These are phyloP conservation scores for Trifolium repens DNA, from an alignment of 306 rosid species.

Conservation along the genomic window DNA sequence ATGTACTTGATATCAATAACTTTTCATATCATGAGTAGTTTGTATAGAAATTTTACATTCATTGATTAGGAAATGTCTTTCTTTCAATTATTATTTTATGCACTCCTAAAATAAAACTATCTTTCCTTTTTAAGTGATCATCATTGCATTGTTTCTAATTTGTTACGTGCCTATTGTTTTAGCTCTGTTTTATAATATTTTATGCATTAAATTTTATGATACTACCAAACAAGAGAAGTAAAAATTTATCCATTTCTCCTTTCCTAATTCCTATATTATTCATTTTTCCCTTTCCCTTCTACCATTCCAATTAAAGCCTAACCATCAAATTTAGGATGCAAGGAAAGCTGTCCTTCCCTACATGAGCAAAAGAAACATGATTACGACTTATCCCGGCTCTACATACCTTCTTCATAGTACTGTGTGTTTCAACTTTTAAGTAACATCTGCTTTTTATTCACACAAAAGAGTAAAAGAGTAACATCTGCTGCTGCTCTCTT, in stretches of 20 bases:
- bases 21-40: conserved; percentile 4
- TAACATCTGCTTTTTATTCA: not conserved
- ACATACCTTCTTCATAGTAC: not conserved
- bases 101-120: not conserved
- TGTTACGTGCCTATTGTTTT: conserved; percentile 8
- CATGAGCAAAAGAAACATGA: not conserved
- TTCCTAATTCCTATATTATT: not conserved
- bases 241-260: not conserved
- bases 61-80: conserved; percentile 1
- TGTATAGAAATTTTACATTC: conserved; percentile 1
- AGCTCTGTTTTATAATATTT: not conserved
- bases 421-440: not conserved
- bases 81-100: not conserved
- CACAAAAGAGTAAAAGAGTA: not conserved
- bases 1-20: not conserved
- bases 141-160: not conserved
- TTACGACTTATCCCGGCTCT: not conserved
- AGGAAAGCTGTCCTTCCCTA: not conserved
- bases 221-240: not conserved
- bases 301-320: not conserved
- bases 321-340: conserved; percentile 3
- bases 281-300: not conserved
- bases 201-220: not conserved
- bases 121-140: not conserved
- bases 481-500: not conserved